These are phyloP conservation scores for Podospora sp. DNA, from an alignment of 495 filamentous ascomycete genomes.

Conservation along the genomic window DNA sequence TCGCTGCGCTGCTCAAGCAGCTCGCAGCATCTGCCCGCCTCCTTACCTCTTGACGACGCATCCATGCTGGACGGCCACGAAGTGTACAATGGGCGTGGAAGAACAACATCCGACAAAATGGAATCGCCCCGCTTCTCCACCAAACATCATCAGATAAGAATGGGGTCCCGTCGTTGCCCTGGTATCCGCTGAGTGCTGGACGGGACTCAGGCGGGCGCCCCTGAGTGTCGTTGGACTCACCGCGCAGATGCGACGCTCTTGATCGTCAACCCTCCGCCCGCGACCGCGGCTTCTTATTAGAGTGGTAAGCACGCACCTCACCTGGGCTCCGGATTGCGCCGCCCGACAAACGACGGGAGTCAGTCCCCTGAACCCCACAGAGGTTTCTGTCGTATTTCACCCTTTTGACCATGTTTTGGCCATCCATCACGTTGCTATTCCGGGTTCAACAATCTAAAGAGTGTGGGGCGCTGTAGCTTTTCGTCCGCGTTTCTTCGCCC, in stretches of 20 bases:
- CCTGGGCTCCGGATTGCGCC: constrained; percentile 5
- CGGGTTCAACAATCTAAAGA: constrained; percentile 7
- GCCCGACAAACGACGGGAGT: background rate
- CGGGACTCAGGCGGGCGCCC: background rate
- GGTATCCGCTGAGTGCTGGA: background rate
- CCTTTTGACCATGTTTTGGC: background rate
- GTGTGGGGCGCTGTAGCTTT: background rate
- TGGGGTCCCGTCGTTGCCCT: background rate
- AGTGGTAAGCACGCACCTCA: background rate
- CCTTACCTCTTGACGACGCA: background rate
- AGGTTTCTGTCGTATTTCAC: constrained; percentile 7
- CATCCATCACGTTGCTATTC: constrained; percentile 18
- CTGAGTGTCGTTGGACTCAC: background rate
- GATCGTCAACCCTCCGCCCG: constrained; percentile 1
- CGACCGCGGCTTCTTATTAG: background rate
- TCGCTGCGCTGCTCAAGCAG: too few species aligned
- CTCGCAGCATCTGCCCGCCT: background rate
- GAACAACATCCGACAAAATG: background rate
- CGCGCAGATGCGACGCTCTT: constrained; percentile 11
- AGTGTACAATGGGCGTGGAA: background rate
- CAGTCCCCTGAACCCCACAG: constrained; percentile 18
- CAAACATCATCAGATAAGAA: background rate
- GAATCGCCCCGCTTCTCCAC: background rate
- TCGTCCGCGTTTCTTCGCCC: background rate
- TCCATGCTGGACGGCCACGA: background rate